Evolutionary conservation across 768 basidiomycete genomes (phyloP).

Genomic region (Trichaptum fuscoviolaceum): DNA sequence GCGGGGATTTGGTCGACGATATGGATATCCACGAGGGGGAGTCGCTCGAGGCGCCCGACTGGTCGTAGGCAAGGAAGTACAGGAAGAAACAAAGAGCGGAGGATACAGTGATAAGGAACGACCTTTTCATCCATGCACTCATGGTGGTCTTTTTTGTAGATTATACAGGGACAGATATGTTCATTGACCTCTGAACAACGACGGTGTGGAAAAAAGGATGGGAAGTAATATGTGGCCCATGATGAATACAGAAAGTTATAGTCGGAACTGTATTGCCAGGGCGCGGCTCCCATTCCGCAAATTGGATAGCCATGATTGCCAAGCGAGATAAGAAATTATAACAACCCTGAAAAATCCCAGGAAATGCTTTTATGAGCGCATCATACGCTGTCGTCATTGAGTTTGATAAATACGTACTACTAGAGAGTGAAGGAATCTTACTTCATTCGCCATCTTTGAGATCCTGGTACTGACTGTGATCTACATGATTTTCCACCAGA

Average conservation of each 20-base stretch:
- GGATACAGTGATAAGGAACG: background rate
- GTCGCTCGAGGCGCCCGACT: background rate
- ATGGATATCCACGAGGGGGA: background rate
- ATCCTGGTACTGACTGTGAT: too few species aligned
- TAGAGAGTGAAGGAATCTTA: too few species aligned
- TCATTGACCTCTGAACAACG: background rate
- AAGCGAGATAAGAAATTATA: background rate
- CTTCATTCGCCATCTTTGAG: too few species aligned
- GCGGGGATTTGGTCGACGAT: background rate
- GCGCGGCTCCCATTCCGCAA: too few species aligned
- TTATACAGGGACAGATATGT: background rate
- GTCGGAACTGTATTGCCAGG: background rate
- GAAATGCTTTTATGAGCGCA: background rate
- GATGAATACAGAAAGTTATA: background rate
- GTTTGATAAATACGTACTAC: background rate
- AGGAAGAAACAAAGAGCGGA: background rate
- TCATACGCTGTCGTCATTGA: background rate
- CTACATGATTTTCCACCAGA: too few species aligned
- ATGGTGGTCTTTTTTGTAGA: background rate
- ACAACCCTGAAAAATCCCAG: background rate
- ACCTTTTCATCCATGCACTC: background rate
- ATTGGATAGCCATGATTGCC: background rate
- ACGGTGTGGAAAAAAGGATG: background rate
- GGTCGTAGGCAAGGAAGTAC: background rate
- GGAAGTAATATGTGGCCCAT: background rate